phyloP scores from a whole-genome alignment of 495 filamentous ascomycete species.

The Penicillium waksmanii region DNA sequence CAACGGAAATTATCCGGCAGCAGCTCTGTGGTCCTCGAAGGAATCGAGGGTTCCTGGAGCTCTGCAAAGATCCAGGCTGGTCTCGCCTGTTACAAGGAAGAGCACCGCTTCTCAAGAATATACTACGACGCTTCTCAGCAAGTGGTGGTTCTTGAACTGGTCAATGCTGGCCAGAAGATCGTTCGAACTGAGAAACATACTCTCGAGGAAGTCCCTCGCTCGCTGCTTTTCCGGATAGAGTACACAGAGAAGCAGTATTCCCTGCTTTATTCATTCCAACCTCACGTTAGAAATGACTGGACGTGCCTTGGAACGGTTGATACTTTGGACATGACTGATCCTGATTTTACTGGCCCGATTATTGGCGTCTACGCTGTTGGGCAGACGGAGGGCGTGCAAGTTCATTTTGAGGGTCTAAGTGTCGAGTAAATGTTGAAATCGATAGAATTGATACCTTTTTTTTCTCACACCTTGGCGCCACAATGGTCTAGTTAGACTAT shows the following conservation, averaged over 20 bases:
- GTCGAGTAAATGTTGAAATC: constrained; percentile 10
- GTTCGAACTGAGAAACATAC: constrained; percentile 8
- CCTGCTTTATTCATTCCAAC: constrained; percentile 5
- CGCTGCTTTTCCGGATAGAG: constrained; percentile 11
- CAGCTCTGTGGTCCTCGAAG: constrained; percentile 1
- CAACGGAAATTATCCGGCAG: constrained; percentile 14
- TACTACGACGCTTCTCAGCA: constrained; percentile 3
- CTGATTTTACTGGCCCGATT: constrained; percentile 26
- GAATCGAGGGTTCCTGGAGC: constrained; percentile 3
- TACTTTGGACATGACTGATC: constrained; percentile 19
- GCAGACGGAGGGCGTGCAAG: constrained; percentile 1
- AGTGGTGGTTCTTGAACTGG: constrained; percentile 7
- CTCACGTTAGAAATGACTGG: constrained; percentile 1
- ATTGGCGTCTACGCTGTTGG: constrained; percentile 25
- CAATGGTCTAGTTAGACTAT: constrained; percentile 10
- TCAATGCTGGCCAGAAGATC: constrained; percentile 12
- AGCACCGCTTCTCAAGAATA: constrained; percentile 21
- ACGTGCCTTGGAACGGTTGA: constrained; percentile 14
- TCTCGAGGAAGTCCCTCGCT: not conserved
- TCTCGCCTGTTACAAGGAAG: constrained; percentile 23
- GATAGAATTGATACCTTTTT: constrained; percentile 8
- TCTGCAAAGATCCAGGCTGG: constrained; percentile 14
- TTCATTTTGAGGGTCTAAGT: constrained; percentile 10
- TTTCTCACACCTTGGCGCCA: constrained; percentile 10
- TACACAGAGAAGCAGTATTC: constrained; percentile 3